Evolutionary conservation across 257 asterid species (phyloP).

Genomic region (Henckelia pumila): DNA sequence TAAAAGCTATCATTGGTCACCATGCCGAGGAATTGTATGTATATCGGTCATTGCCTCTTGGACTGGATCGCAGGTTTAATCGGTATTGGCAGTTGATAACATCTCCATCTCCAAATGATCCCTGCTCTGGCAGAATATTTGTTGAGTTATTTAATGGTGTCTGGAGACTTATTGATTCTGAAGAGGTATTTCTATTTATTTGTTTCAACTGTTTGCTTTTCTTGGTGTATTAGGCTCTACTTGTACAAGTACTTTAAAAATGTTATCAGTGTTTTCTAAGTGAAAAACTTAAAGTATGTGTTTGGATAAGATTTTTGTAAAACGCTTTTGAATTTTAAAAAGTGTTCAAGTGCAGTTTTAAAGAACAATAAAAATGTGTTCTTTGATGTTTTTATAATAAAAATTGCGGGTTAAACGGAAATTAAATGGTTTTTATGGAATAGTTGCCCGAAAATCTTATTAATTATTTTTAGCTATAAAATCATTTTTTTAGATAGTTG

Average conservation of each 20-base stretch:
- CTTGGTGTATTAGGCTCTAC: neutral
- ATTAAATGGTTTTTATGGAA: too few relatives aligned
- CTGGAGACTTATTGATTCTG: conserved; percentile 84
- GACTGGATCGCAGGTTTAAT: conserved; percentile 81
- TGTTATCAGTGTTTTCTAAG: too few relatives aligned
- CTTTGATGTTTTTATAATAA: too few relatives aligned
- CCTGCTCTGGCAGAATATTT: conserved; percentile 75
- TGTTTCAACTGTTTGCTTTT: neutral
- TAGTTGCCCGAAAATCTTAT: too few relatives aligned
- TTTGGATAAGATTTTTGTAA: too few relatives aligned
- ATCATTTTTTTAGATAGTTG: too few relatives aligned
- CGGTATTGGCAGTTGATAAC: conserved; percentile 83
- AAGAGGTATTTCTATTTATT: conserved; percentile 47
- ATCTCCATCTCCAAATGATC: conserved; percentile 71
- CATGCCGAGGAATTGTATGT: conserved; percentile 77
- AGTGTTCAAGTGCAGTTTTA: too few relatives aligned
- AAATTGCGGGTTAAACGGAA: too few relatives aligned
- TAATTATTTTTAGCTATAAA: too few relatives aligned
- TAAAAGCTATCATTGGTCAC: conserved; percentile 63
- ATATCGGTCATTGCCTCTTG: conserved; percentile 84
- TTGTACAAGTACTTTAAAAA: conserved; percentile 4
- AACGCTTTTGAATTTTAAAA: too few relatives aligned
- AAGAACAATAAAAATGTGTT: too few relatives aligned
- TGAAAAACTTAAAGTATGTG: too few relatives aligned
- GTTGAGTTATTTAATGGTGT: conserved; percentile 59